Evolutionary conservation across 306 rosid genomes (phyloP), one percentile per base, ranked within the genome.

Genomic region (Fagus crenata): DNA sequence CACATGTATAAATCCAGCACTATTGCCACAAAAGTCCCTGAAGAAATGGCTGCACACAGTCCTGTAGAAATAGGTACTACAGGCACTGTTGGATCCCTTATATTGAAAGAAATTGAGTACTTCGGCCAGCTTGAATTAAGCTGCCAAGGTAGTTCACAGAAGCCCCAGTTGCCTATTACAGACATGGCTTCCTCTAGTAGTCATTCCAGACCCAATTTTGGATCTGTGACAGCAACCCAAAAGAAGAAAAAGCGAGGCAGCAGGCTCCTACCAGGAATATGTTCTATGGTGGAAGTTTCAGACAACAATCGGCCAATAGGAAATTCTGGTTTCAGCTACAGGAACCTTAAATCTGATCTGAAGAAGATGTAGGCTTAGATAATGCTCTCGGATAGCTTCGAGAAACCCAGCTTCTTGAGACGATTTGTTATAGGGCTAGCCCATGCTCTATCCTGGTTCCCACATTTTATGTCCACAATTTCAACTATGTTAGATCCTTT

Each of bases 401-500:
- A 89, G 86, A 93, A 93, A 4, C 98, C 89, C 7, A 93, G 86
- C 90, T 91, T 93, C 85, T 86, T 87, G 76, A 93, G 90, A 65
- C 91, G 89, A 67, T 67, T 93, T 55, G 96, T 76, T 74, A 93
- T 76, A 70, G 93, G 93, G 75, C 81, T 86, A 77, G 92, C 86
- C 97, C 98, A 93, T 67, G 90, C 90, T 84, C 86, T 84, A 53
- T 91, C 92, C 12, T 86, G 82, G 81, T 79, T 86, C 64, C 93
- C 91, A 67, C 97, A 93, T 81, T 87, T 93, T 67, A 93, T 82
- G 84, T 91, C 97, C 71, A 93, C 98, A 80, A 93, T 85, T 76
- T 90, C 97, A 74, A 91, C 98, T 31, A 89, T 88, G 75, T 83
- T 87, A 74, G 81, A 67, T 67, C 80, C 79, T 85, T 89, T 93